Base-by-base conservation (phyloP, 306 rosid genomes). In the Quercus parvula region DNA sequence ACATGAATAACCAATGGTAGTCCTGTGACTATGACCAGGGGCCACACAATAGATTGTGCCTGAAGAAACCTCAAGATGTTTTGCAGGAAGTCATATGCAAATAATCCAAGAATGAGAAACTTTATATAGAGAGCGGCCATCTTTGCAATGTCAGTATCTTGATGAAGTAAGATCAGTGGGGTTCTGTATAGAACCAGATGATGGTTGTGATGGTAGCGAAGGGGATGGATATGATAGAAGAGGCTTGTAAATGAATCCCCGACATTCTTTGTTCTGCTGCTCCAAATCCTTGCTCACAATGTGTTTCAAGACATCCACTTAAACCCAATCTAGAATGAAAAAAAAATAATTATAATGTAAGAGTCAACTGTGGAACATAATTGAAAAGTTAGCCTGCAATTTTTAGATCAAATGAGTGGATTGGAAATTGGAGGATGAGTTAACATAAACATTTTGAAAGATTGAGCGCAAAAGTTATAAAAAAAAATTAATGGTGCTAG, bases 231-330 rank as follows among this genome's bases (percentile, higher is more conserved):
- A 90, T 87, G 75, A 92, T 87, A 79, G 94, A 87, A 5, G 91
- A 87, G 41, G 93, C 71, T 79, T 94, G 98, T n/a, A 94, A 86
- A 86, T 92, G 82, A 67, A 90, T 81, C 81, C 98, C 96, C 81
- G 92, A 41, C 79, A 63, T 55, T 59, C 88, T 80, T 84, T 88
- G 90, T 44, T 67, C 78, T 74, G 83, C 51, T 59, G 93, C 91
- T 0, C 96, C 98, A 84, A 83, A 92, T 61, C 89, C 94, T 86
- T 94, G 96, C 62, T 96, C 98, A 30, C 98, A 94, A 0, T 90
- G 89, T 38, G 93, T 94, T 85, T 94, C 97, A 15, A 94, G 83
- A 51, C 93, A 89, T 70, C 98, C 98, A 80, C 97, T 94, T 64
- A 87, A 84, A 84, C 12, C 96, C 98, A 73, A 89, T 79, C 98